These are phyloP conservation scores for Picea sitchensis DNA, from an alignment of 75 land plant genomes.

Conservation along the genomic window DNA sequence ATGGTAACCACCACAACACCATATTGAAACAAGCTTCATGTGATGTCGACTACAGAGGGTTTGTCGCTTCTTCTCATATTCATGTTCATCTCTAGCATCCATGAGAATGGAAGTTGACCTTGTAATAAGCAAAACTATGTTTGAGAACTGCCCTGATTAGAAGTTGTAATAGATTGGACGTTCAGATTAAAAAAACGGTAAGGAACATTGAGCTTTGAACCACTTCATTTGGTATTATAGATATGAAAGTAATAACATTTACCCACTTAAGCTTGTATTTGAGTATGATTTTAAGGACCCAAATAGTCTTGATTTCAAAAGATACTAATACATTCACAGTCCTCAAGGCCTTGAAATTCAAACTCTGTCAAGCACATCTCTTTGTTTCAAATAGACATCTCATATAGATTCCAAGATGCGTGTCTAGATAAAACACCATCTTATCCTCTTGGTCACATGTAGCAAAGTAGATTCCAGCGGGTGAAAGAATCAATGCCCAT, in stretches of 20 bases:
- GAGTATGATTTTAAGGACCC: neutral
- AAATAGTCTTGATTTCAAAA: neutral
- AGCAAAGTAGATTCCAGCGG: neutral
- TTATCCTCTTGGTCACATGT: neutral
- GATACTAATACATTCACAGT: neutral
- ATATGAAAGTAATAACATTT: neutral
- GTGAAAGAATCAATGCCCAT: slow-evolving; percentile 1
- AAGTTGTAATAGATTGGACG: neutral
- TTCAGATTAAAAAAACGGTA: neutral
- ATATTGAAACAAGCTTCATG: too few relatives aligned
- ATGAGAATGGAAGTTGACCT: too few relatives aligned
- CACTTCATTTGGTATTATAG: neutral
- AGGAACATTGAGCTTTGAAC: neutral
- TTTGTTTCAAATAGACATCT: neutral
- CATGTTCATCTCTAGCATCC: too few relatives aligned
- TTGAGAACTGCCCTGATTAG: neutral
- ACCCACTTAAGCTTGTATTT: neutral
- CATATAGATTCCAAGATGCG: neutral
- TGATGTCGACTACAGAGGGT: too few relatives aligned
- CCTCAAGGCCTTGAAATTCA: neutral
- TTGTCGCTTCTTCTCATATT: too few relatives aligned
- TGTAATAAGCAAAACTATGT: too few relatives aligned
- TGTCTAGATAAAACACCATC: neutral
- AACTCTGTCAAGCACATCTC: neutral
- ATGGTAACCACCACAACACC: too few relatives aligned